Evolutionary conservation across 306 rosid species (phyloP).

Genomic region (Elaeagnus macrophylla): DNA sequence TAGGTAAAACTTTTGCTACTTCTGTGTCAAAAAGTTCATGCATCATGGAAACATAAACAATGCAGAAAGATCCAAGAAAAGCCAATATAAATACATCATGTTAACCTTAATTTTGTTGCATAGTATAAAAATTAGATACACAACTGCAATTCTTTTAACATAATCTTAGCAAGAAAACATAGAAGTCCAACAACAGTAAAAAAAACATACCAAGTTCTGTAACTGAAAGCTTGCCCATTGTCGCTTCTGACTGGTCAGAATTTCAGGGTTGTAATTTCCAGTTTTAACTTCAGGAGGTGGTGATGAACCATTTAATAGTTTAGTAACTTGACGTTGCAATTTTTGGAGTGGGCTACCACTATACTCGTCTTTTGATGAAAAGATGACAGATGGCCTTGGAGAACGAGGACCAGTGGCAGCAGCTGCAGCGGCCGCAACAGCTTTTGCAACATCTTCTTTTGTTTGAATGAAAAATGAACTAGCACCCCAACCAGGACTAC

Average conservation of each 20-base stretch:
- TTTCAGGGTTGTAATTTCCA: conserved; percentile 73
- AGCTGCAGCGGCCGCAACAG: conserved; percentile 48
- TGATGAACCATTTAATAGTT: conserved; percentile 68
- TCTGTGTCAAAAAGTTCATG: background rate
- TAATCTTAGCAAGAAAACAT: background rate
- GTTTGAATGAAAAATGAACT: conserved; percentile 59
- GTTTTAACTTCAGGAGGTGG: conserved; percentile 50
- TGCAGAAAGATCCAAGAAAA: background rate
- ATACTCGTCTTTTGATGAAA: conserved; percentile 56
- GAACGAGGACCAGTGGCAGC: conserved; percentile 56
- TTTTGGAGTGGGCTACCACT: conserved; percentile 63
- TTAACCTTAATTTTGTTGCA: background rate
- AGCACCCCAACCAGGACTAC: conserved; percentile 77
- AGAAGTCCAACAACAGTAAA: conserved; percentile 3
- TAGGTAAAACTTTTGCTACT: background rate
- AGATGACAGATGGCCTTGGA: conserved; percentile 72
- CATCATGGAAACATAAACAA: background rate
- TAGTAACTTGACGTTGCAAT: conserved; percentile 59
- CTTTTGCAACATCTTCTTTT: conserved; percentile 77
- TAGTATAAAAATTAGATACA: background rate
- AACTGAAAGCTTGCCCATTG: conserved; percentile 89
- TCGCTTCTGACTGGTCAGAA: conserved; percentile 78
- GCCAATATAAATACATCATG: background rate
- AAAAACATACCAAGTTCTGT: conserved; percentile 48
- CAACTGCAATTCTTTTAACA: background rate